Evolutionary conservation across 2,329 filamentous ascomycete species (phyloP).

Genomic region (Fusarium illudens): DNA sequence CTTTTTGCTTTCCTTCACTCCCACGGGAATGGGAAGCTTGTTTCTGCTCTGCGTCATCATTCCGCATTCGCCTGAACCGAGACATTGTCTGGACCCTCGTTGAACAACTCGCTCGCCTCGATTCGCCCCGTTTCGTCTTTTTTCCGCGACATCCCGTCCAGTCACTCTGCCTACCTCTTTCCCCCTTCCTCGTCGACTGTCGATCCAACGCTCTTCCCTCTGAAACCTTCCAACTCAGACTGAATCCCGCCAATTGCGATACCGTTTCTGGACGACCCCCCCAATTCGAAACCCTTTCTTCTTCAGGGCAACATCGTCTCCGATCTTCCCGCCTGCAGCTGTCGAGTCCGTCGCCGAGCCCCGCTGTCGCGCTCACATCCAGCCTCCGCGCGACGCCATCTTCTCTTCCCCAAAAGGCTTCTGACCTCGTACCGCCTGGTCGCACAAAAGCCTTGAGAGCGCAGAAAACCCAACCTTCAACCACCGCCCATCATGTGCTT

Average conservation of each 20-base stretch:
- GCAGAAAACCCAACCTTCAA: constrained; percentile 4
- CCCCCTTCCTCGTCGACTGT: not conserved
- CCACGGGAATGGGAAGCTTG: constrained; percentile 9
- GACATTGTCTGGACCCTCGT: not conserved
- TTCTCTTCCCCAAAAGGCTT: not conserved
- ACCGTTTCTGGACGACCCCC: not conserved
- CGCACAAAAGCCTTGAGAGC: not conserved
- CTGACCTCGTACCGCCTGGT: not conserved
- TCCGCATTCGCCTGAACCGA: constrained; percentile 4
- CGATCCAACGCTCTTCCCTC: not conserved
- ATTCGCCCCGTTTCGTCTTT: constrained; percentile 3
- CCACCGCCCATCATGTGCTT: constrained; percentile 66
- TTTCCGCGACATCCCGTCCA: constrained; percentile 13
- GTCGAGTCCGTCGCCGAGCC: not conserved
- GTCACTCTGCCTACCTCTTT: not conserved
- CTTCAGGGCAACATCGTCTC: constrained; percentile 1
- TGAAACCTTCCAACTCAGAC: not conserved
- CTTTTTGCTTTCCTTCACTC: not conserved
- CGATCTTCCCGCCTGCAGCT: constrained; percentile 5
- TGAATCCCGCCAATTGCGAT: not conserved
- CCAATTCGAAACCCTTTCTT: not conserved
- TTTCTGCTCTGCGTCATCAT: constrained; percentile 8
- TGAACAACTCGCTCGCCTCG: constrained; percentile 1
- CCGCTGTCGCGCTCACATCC: not conserved
- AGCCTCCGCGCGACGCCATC: not conserved